Conservation (phyloP, 2,329 filamentous ascomycete species). For the Ophiocordyceps camponoti-leonardi region DNA sequence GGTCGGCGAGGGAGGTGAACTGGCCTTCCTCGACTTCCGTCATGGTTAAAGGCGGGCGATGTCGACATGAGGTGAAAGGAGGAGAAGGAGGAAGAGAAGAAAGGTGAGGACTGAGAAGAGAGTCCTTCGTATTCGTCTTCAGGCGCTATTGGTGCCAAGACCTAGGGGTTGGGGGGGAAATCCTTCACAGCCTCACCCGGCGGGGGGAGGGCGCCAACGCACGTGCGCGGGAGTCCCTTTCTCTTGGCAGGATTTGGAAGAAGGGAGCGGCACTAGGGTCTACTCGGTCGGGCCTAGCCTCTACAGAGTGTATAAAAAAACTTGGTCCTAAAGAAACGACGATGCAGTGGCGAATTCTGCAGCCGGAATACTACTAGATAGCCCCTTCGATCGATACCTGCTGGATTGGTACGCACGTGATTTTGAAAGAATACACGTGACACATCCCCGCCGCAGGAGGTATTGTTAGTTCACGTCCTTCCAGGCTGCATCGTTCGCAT, state of each 20-base stretch:
- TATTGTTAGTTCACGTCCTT: too few relatives aligned
- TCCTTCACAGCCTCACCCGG: neutral
- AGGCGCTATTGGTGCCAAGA: neutral
- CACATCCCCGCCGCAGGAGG: too few relatives aligned
- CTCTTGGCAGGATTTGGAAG: neutral
- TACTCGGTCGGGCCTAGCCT: too few relatives aligned
- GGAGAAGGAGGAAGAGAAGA: neutral
- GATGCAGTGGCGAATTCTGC: too few relatives aligned
- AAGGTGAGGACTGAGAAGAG: neutral
- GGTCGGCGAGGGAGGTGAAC: conserved; percentile 41
- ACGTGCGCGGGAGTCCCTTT: neutral
- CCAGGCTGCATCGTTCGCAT: too few relatives aligned
- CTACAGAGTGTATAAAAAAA: too few relatives aligned
- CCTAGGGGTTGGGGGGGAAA: neutral
- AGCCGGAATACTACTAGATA: too few relatives aligned
- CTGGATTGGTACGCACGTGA: too few relatives aligned
- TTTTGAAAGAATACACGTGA: too few relatives aligned
- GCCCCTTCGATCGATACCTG: too few relatives aligned
- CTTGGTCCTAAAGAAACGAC: too few relatives aligned
- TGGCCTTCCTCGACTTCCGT: conserved; percentile 43
- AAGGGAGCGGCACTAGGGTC: neutral
- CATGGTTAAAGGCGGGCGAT: conserved; percentile 22
- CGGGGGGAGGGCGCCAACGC: neutral
- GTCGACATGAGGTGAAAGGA: neutral
- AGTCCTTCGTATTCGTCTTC: neutral